phyloP scores from a whole-genome alignment of 1,139 yeast genomes.

The Kurtzmaniella quercitrusa region DNA sequence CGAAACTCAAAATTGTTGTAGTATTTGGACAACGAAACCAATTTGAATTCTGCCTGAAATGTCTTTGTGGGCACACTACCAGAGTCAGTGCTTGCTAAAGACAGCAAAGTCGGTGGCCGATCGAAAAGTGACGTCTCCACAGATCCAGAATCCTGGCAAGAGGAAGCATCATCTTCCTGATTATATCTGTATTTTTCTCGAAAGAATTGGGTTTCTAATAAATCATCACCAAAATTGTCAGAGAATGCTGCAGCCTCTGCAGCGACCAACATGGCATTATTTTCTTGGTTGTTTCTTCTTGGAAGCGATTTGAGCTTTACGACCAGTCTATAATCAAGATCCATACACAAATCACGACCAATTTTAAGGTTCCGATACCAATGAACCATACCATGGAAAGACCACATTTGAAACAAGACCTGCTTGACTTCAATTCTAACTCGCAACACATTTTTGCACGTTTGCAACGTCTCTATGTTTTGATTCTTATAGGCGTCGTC shows the following conservation, averaged over 20 bases:
- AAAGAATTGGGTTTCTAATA: slow-evolving; percentile 1
- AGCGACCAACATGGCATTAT: slow-evolving; percentile 24
- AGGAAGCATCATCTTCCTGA: neutral
- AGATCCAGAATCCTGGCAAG: slow-evolving; percentile 5
- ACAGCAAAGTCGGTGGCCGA: slow-evolving; percentile 5
- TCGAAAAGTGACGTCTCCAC: slow-evolving; percentile 6
- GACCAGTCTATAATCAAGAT: slow-evolving; percentile 29
- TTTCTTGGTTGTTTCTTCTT: slow-evolving; percentile 16
- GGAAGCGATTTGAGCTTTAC: slow-evolving; percentile 33
- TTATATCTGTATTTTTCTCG: neutral
- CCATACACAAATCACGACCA: slow-evolving; percentile 34
- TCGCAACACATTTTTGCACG: slow-evolving; percentile 35
- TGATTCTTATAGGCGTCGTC: slow-evolving; percentile 13
- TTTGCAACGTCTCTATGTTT: slow-evolving; percentile 24
- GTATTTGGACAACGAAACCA: slow-evolving; percentile 21
- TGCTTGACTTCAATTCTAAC: slow-evolving; percentile 40
- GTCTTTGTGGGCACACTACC: slow-evolving; percentile 4
- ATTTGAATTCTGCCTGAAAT: slow-evolving; percentile 15
- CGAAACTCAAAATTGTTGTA: slow-evolving; percentile 29
- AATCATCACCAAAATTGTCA: slow-evolving; percentile 8
- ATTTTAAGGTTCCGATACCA: slow-evolving; percentile 36
- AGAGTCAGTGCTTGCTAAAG: slow-evolving; percentile 4
- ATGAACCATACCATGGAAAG: slow-evolving; percentile 35
- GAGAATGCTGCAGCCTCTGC: slow-evolving; percentile 23
- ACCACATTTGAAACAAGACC: slow-evolving; percentile 39